Base-by-base conservation (phyloP, 2,329 filamentous ascomycete species). In the Huntiella abstrusa region DNA sequence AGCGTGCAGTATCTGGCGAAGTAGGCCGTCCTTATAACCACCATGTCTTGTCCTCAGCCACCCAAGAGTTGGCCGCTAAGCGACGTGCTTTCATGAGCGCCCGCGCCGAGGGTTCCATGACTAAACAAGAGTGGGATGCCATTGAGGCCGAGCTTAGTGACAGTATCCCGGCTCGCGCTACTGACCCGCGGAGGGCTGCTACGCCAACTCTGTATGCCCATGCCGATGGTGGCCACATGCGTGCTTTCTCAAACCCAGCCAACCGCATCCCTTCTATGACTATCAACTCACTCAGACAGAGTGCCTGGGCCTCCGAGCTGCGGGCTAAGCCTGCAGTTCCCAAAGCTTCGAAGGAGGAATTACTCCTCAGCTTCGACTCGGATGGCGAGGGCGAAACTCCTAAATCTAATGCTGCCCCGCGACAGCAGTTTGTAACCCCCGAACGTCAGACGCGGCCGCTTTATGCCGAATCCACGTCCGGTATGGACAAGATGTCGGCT, bases 61-160 rank as follows among this genome's bases (percentile, higher is more conserved):
- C 7, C 22, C 22, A 28, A 4, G 38, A 19, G 15, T 19, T 12
- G 15, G 12, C 15, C 15, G 38, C 38, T 19, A 40, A 16, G 8
- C 38, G 17, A 15, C 19, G 15, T 12, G 19, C 13, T 19, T 19
- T 19, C 38, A 19, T 6, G 5, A 40, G 8, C 13, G 12, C 6
- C 13, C 38, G 11, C 16, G 8, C 12, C 15, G 15, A 16, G 11
- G 12, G 15, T 15, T n/a, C 34, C 34, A n/a, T 15, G 34, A 36
- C 34, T 11, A 11, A 32, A 36, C 34, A 16, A n/a, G 12, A 16
- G 16, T 41, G 39, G 39, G 15, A 41, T n/a, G 10, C 39, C 15
- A 43, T 43, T 16, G 41, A 43, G 17, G 41, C 41, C 10, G 41
- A 43, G 15, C 41, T 43, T 11, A 17, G 34, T 10, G 34, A 36